Percentiles rank a stretch among this genome's conserved stretches.
phyloP scores from a whole-genome alignment of 164 flowering plant genomes.

The Magnolia kwangsiensis region DNA sequence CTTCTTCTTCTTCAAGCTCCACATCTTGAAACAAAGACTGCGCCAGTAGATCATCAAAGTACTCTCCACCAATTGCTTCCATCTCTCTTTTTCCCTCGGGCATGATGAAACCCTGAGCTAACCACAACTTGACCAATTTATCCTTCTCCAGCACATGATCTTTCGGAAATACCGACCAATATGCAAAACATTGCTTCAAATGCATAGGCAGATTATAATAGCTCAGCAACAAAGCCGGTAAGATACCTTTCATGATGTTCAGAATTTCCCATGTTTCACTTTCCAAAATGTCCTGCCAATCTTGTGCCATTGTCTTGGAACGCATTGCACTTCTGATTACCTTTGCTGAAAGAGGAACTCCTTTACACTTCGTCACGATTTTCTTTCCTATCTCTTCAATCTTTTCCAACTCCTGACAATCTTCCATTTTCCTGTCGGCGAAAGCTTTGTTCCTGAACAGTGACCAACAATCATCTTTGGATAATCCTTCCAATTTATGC shows the following conservation, averaged over 20 bases:
- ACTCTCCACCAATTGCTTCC: slow-evolving; percentile 9
- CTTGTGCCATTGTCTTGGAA: not conserved
- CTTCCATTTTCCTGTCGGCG: not conserved
- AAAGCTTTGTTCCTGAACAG: not conserved
- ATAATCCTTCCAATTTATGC: not conserved
- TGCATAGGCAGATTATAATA: slow-evolving; percentile 4
- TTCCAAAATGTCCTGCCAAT: slow-evolving; percentile 8
- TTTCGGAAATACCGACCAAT: slow-evolving; percentile 9
- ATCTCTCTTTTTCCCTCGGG: not conserved
- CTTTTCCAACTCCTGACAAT: not conserved
- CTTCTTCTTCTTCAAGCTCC: too few relatives aligned
- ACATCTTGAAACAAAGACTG: not conserved
- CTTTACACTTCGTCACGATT: slow-evolving; percentile 9
- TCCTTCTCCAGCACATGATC: not conserved
- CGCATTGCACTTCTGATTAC: slow-evolving; percentile 7
- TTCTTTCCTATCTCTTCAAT: not conserved
- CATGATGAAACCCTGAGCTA: slow-evolving; percentile 11
- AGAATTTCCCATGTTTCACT: slow-evolving; percentile 9
- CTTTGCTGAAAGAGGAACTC: slow-evolving; percentile 11
- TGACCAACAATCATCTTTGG: not conserved
- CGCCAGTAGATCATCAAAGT: slow-evolving; percentile 6
- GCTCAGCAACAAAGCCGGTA: slow-evolving; percentile 11
- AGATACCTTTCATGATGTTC: not conserved
- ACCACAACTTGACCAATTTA: slow-evolving; percentile 9
- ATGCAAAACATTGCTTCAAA: slow-evolving; percentile 14